These are phyloP conservation scores for Colletotrichum viniferum DNA, from an alignment of 2,329 filamentous ascomycete genomes.

Conservation along the genomic window DNA sequence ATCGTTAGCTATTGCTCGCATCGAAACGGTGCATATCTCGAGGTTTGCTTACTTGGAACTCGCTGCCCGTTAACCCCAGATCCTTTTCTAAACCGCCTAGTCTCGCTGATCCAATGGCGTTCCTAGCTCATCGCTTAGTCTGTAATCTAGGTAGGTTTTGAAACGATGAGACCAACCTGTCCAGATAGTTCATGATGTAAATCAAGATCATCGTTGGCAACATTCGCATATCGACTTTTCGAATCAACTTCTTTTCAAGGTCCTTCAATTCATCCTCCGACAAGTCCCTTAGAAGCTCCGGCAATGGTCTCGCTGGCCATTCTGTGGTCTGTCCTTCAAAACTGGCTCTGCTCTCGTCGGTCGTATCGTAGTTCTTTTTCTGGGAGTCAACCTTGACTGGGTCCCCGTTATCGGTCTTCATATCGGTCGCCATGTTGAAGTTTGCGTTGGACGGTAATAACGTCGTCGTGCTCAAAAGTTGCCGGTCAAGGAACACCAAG, in stretches of 20 bases:
- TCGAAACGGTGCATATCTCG: fast-evolving
- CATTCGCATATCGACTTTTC: constrained; percentile 69
- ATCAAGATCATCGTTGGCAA: constrained; percentile 72
- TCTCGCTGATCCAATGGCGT: constrained; percentile 56
- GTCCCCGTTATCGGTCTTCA: neutral
- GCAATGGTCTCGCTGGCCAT: neutral
- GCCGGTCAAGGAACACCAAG: neutral
- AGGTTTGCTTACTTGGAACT: constrained; percentile 39
- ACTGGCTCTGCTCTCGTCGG: neutral
- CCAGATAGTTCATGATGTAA: constrained; percentile 73
- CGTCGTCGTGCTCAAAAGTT: neutral
- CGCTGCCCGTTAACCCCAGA: constrained; percentile 31
- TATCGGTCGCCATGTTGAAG: neutral
- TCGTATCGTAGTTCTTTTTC: neutral
- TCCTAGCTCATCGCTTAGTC: neutral
- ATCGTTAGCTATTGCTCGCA: neutral
- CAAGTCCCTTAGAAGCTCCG: neutral
- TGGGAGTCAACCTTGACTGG: neutral
- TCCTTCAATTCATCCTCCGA: constrained; percentile 23
- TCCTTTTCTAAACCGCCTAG: constrained; percentile 50
- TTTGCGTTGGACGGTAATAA: neutral
- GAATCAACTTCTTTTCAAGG: constrained; percentile 61
- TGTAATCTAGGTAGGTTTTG: too few relatives aligned
- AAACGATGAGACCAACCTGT: constrained; percentile 33
- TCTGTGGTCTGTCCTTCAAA: neutral